Evolutionary conservation across 2,329 filamentous ascomycete species (phyloP), one percentile per base, ranked within the genome.

Genomic region (Zymoseptoria crescenta): DNA sequence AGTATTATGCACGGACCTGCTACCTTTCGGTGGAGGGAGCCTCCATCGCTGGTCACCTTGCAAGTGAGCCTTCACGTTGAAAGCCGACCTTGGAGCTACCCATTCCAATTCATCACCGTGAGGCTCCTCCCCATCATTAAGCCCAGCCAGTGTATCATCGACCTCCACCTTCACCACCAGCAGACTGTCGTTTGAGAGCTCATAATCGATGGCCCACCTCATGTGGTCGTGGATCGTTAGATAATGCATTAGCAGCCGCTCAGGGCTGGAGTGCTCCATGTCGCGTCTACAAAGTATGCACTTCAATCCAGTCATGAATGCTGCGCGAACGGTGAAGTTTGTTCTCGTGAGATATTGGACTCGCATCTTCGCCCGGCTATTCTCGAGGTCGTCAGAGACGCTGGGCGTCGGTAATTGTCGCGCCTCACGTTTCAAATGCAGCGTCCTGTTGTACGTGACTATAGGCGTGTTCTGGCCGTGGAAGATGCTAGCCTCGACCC

Each of bases 171-270:
- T 45, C 35, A 45, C 35, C 13, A 52, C 21, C 20, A 29, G 24
- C 8, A 29, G 29, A 8, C 50, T 56, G 49, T 67, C 65, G 5
- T 54, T 45, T 29, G 62, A 52, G 1, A 59, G 53, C 2, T 55
- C 57, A 2, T 67, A 61, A 9, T 62, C 62, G 1, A 66, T 45
- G 8, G 68, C 62, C 51, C 70, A 72, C 7, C 62, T 62, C 56
- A 75, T 72, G 30, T 73, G 65, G 20, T 74, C 70, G 56, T 77
- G 75, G 59, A 65, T 67, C 16, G 63, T 57, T 5, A 69, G 28
- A 53, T 65, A 69, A 56, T 78, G 76, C 55, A 73, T 65, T 10
- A 70, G 66, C 2, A 78, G 65, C 45, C 66, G 59, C 19, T 65
- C 64, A 45, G 70, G 67, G 8, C 64, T 67, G 9, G 65, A 53